phyloP scores from a whole-genome alignment of 1,284 basidiomycete species.

The Ustilago vetiveriae region DNA sequence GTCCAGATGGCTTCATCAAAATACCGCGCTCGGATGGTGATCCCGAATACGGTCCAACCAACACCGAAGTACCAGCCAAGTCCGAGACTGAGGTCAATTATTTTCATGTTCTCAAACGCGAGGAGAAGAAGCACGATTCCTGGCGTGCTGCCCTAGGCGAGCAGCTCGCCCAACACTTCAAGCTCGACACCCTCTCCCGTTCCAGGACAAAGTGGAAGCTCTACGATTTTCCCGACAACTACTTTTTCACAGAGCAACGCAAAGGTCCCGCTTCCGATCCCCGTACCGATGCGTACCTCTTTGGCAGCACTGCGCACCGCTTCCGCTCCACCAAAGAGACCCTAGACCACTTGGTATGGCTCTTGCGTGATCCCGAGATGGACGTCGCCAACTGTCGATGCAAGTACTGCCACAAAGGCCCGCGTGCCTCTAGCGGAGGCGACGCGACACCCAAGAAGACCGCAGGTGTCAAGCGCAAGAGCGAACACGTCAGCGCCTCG shows the following conservation, averaged over 20 bases:
- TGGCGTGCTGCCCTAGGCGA: slow-evolving; percentile 44
- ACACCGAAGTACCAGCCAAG: slow-evolving; percentile 34
- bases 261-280: slow-evolving; percentile 33
- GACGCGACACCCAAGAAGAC: slow-evolving; percentile 19
- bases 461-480: slow-evolving; percentile 27
- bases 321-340: slow-evolving; percentile 50
- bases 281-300: slow-evolving; percentile 55
- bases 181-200: slow-evolving; percentile 23
- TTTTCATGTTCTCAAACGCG: slow-evolving; percentile 39
- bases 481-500: slow-evolving; percentile 19
- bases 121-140: slow-evolving; percentile 25
- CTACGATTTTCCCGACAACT: slow-evolving; percentile 47
- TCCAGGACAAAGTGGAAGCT: slow-evolving; percentile 44
- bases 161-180: slow-evolving; percentile 35
- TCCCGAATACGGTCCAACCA: slow-evolving; percentile 41
- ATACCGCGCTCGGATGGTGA: slow-evolving; percentile 55
- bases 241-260: slow-evolving; percentile 54
- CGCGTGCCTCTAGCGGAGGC: slow-evolving; percentile 11
- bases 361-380: slow-evolving; percentile 43
- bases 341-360: slow-evolving; percentile 43
- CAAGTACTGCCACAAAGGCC: slow-evolving; percentile 49
- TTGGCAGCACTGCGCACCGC: slow-evolving; percentile 41
- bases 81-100: slow-evolving; percentile 48
- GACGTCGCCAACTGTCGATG: slow-evolving; percentile 39
- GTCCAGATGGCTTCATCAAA: slow-evolving; percentile 48